phyloP scores from a whole-genome alignment of 441 rosid species.

The Bocquillonia castaneifolia region DNA sequence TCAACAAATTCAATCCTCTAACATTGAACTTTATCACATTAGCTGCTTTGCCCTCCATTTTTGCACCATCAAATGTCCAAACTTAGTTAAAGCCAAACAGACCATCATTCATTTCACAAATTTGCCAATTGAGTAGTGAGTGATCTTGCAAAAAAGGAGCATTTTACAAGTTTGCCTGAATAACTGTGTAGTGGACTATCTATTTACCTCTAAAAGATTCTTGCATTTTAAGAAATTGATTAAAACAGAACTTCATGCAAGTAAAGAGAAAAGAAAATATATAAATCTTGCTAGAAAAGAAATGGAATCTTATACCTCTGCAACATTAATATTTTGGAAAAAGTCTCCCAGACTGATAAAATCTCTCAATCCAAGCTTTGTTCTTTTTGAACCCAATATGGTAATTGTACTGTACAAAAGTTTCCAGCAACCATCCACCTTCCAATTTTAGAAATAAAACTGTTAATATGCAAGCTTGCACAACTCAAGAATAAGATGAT shows the following conservation, averaged over 20 bases:
- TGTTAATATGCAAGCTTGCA: neutral
- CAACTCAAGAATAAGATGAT: neutral
- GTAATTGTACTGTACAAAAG: conserved; percentile 72
- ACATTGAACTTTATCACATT: conserved; percentile 76
- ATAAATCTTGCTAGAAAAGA: neutral
- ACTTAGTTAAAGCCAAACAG: conserved; percentile 12
- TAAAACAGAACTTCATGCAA: neutral
- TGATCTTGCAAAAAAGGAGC: neutral
- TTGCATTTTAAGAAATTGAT: neutral
- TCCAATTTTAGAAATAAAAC: conserved; percentile 26
- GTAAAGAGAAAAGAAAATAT: neutral
- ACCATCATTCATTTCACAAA: neutral
- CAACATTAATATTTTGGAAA: conserved; percentile 61
- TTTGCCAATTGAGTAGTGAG: neutral
- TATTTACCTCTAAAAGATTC: neutral
- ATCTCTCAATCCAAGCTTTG: conserved; percentile 80
- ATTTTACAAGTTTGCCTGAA: neutral
- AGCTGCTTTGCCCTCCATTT: conserved; percentile 80
- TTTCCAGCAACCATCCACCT: conserved; percentile 77
- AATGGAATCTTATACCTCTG: conserved; percentile 41
- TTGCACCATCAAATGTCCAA: conserved; percentile 27
- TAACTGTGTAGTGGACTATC: neutral
- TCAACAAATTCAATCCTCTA: conserved; percentile 58
- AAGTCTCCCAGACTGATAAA: conserved; percentile 72
- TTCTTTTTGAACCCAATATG: conserved; percentile 65